Base-by-base conservation (phyloP, 176 grass and related monocot genomes). In the Rhipidocladum racemiflorum region DNA sequence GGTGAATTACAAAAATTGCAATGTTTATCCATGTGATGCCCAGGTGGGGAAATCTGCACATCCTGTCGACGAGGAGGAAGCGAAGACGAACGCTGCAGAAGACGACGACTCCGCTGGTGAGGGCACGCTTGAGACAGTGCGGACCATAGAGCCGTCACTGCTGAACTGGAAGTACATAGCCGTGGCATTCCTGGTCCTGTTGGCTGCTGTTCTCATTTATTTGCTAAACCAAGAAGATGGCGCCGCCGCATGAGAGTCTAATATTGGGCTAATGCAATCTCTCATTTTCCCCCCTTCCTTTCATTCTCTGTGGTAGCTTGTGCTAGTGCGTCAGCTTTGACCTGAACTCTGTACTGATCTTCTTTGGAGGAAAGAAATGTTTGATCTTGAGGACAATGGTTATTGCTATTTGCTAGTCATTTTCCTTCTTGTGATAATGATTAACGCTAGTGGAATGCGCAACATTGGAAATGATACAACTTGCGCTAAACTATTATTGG, bases 161-260 rank as follows among this genome's bases (percentile, higher is more conserved):
- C 74, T 85, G 18, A 85, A 40, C 76, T 66, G 88, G 85, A 98
- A 91, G 67, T 93, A 76, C 65, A 30, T 89, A 44, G 79, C 63
- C 6, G 4, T 79, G 61, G 82, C 85, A 51, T 15, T 93, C 45
- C 23, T 95, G 14, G 79, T 86, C 15, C 27, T 89, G 69, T 45
- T 90, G 34, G 60, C 77, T 9, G 81, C 90, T 35, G 70, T 50
- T 45, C 21, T 83, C 8, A 34, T 75, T 12, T 92, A 87, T 70
- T 11, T 86, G 25, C 29, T 77, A 13, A 76, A 73, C 17, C 85
- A 76, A 53, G 77, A 89, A 82, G 76, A 85, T 18, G 34, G 62
- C 57, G 72, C 2, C 15, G 2, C 15, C 10, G 70, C 18, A 1
- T 91, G 69, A 89, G 10, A 6, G 11, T 53, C 53, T 18, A 39